Base-by-base conservation (phyloP, 2,329 filamentous ascomycete genomes). In the Ophiostoma sp. region DNA sequence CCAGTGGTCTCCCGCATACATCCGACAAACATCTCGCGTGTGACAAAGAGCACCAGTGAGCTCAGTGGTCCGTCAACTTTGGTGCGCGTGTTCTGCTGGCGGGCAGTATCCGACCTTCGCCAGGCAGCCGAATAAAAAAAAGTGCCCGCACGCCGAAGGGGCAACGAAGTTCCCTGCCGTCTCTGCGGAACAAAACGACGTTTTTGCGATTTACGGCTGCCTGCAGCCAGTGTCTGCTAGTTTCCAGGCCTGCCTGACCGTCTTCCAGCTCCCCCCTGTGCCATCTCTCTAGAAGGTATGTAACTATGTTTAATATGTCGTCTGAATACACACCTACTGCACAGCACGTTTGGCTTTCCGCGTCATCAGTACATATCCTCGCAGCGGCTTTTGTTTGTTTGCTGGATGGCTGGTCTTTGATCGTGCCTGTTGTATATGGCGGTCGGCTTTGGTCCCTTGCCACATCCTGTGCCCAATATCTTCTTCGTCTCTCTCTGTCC, bases 71-170 rank as follows among this genome's bases (percentile, higher is more conserved):
- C 28, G 61, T 63, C 59, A 5, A 22, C 70, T n/a, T 39, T 6
- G 25, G n/a, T 17, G 25, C 57, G 42, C 22, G 52, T 33, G n/a
- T 39, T 25, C 28, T 50, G 55, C 42, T 42, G 57, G n/a, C n/a
- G 48, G 69, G 59, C 72, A 64, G 61, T 25, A 70, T 59, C 59
- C 68, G 52, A 66, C 39, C 52, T 42, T 72, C 63, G 25, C 70
- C 70, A 74, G 73, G 73, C 73, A 74, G 73, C 70, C 70, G 66
- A 45, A 71, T 70, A 74, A 72, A 61, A 57, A 52, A 63, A 59
- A 42, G 42, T 50, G 48, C 71, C 64, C 64, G 42, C 25, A 19
- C 36, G 5, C 33, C 28, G 48, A 72, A 31, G 33, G 70, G 36
- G 63, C 25, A 12, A 63, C 57, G 28, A 48, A 17, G 3, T 1